A percentile compares a stretch with the other conserved stretches of the same genome.
Evolutionary conservation across 139 green algal genomes (phyloP).

Genomic region (Picochlorum sp.): DNA sequence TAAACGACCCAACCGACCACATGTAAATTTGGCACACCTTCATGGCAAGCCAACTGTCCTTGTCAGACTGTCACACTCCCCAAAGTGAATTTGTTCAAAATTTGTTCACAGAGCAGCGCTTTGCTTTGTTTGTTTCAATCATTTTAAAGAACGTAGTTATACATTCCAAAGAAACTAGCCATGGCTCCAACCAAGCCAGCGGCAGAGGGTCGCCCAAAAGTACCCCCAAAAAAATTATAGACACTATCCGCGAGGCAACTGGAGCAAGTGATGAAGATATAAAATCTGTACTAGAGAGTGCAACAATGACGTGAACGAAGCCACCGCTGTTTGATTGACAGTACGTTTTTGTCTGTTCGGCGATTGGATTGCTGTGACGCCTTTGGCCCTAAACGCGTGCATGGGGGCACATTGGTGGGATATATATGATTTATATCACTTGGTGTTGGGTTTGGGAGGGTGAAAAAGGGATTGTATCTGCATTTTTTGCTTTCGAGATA

Average conservation of each 20-base stretch:
- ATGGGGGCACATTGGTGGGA: too few relatives aligned
- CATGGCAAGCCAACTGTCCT: too few relatives aligned
- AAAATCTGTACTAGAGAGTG: slow-evolving; percentile 36
- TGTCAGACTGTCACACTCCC: too few relatives aligned
- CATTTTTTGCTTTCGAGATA: background rate
- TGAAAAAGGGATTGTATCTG: background rate
- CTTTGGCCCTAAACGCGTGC: background rate
- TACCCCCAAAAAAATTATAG: slow-evolving; percentile 24
- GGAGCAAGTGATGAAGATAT: slow-evolving; percentile 43
- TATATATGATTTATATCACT: too few relatives aligned
- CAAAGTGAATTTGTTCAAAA: too few relatives aligned
- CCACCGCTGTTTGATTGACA: slow-evolving; percentile 43
- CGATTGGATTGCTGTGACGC: background rate
- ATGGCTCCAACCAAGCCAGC: slow-evolving; percentile 11
- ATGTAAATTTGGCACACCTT: too few relatives aligned
- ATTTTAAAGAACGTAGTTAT: too few relatives aligned
- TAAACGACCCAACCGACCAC: too few relatives aligned
- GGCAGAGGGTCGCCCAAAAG: slow-evolving; percentile 6
- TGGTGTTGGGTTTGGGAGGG: background rate
- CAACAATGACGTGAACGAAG: slow-evolving; percentile 47
- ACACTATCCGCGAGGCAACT: slow-evolving; percentile 41
- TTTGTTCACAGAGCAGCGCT: too few relatives aligned
- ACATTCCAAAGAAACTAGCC: background rate
- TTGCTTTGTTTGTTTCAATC: too few relatives aligned
- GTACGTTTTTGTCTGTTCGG: slow-evolving; percentile 16